Evolutionary conservation across 768 basidiomycete genomes (phyloP), one percentile per base, ranked within the genome.

Genomic region (Tricholomella constricta): DNA sequence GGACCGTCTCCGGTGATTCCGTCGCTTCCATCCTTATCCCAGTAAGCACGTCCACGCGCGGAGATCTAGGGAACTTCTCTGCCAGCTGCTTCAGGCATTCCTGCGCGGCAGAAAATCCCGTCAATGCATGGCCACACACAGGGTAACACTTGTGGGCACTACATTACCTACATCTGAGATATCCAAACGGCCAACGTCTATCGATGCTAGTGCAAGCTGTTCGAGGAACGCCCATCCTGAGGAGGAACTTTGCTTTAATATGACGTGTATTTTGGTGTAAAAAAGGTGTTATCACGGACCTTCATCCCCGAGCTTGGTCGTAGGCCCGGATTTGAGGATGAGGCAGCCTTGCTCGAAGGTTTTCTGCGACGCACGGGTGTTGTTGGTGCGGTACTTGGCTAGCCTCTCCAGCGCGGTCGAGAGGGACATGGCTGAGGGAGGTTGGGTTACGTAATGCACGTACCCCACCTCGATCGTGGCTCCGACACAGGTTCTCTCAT

Each of bases 211-310:
- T 2, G 84, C 79, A 2, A 94, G 75, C 62, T 94, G 91, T 62
- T 96, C 94, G 7, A 91, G 69, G 56, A 90, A 85, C 10, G 79
- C 78, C 91, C 90, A 94, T 26, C 78, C 93, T 93, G 61, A 44
- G 41, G 42, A 42, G 38, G 41, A 57, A 29, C 26, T 37, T 4
- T 38, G 27, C 45, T 41, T 36, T 31, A 25, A 26, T 31, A 20
- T 50, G 50, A 57, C 35, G 29, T 48, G 49, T 15, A 23, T 20
- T 31, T 40, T 17, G 36, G 14, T 17, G 57, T 59, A 45, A 46
- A 37, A 14, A n/a, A 48, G 31, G 27, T 7, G 17, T 17, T 22
- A 7, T 17, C 8, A 55, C 71, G 46, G 52, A 85, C 86, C 75
- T 55, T 88, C 83, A 52, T 87, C 82, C 3, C 80, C 83, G 23